phyloP scores from a whole-genome alignment of 768 basidiomycete genomes.

The Serendipita sp. region DNA sequence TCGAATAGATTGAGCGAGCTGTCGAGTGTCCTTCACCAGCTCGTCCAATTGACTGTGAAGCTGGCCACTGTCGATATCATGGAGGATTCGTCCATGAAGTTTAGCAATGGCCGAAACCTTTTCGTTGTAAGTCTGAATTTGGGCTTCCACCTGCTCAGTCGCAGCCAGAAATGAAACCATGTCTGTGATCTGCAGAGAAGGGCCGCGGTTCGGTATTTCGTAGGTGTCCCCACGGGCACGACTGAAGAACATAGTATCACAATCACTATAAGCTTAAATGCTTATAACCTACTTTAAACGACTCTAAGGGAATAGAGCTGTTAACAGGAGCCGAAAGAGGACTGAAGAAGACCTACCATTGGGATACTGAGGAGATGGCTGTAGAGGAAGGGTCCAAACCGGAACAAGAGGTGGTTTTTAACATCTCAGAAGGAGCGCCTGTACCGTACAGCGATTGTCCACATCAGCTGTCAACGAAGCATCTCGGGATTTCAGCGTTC shows the following conservation, averaged over 20 bases:
- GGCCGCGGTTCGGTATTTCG: too few relatives aligned
- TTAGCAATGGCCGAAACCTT: slow-evolving; percentile 17
- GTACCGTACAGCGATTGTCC: too few relatives aligned
- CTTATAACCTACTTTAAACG: background rate
- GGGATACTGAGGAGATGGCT: background rate
- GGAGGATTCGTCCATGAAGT: slow-evolving; percentile 19
- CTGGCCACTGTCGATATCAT: slow-evolving; percentile 17
- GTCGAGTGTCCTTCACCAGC: slow-evolving; percentile 43
- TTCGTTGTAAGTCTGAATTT: background rate
- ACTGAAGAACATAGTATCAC: too few relatives aligned
- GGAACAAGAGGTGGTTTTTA: too few relatives aligned
- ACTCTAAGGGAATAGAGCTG: background rate
- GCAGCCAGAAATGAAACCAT: background rate
- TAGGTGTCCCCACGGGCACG: too few relatives aligned
- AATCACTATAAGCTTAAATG: too few relatives aligned
- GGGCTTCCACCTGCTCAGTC: background rate
- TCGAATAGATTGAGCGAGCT: slow-evolving; percentile 39
- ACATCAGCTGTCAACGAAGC: too few relatives aligned
- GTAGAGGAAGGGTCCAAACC: too few relatives aligned
- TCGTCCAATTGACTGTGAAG: slow-evolving; percentile 31
- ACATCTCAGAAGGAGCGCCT: too few relatives aligned
- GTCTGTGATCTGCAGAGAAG: slow-evolving; percentile 9
- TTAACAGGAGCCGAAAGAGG: background rate
- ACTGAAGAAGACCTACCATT: background rate
- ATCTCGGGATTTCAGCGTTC: too few relatives aligned